Evolutionary conservation across 2,329 filamentous ascomycete genomes (phyloP).

Genomic region (Drechslerella dactyloides): DNA sequence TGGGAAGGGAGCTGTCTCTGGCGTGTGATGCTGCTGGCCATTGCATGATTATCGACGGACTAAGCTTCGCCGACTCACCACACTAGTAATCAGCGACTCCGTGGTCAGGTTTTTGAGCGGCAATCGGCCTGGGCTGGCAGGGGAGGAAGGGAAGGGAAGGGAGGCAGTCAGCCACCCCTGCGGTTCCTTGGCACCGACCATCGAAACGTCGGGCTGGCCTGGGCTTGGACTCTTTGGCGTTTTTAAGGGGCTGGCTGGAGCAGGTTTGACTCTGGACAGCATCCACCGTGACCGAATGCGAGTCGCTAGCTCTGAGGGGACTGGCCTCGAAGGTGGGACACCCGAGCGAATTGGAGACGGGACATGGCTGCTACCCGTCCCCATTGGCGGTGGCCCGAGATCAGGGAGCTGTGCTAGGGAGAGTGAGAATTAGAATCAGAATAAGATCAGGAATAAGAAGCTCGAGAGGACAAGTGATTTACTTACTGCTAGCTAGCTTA

Average conservation of each 20-base stretch:
- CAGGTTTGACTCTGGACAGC: background rate
- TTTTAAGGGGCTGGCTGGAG: slow-evolving; percentile 9
- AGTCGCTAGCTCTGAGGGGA: slow-evolving; percentile 39
- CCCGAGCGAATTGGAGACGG: slow-evolving; percentile 42
- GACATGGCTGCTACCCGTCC: slow-evolving; percentile 42
- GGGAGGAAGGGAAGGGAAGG: background rate
- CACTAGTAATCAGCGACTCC: background rate
- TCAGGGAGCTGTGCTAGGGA: slow-evolving; percentile 40
- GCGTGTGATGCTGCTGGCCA: background rate
- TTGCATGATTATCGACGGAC: slow-evolving; percentile 5
- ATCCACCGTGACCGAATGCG: slow-evolving; percentile 38
- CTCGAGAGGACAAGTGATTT: too few species aligned
- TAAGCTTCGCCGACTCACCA: background rate
- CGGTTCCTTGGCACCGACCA: background rate
- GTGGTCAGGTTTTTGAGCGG: background rate
- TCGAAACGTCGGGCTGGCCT: slow-evolving; percentile 10
- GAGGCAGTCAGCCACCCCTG: background rate
- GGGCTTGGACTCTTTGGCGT: slow-evolving; percentile 6
- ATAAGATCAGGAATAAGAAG: too few species aligned
- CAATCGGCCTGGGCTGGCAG: too few species aligned
- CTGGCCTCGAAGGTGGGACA: slow-evolving; percentile 39
- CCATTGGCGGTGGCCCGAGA: slow-evolving; percentile 41
- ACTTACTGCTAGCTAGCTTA: too few species aligned
- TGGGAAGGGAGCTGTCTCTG: slow-evolving; percentile 22
- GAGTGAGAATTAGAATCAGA: too few species aligned